A percentile compares a stretch with the other conserved stretches of the same genome.
These are phyloP conservation scores for Colletotrichum filicis DNA, from an alignment of 2,329 filamentous ascomycete genomes.

Conservation along the genomic window DNA sequence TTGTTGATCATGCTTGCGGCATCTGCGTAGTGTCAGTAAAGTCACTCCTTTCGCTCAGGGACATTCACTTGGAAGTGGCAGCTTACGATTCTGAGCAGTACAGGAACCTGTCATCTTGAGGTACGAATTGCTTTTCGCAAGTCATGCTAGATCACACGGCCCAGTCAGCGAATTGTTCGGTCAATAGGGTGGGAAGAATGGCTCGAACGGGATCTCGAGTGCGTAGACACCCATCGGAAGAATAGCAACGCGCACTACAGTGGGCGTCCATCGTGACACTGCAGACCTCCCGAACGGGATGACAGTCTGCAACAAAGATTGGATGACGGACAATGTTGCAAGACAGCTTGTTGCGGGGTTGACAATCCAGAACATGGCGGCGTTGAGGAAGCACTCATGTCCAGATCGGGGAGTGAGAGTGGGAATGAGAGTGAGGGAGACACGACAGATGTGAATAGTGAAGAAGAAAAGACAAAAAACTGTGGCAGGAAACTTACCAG, in stretches of 20 bases:
- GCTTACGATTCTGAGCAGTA: constrained; percentile 74
- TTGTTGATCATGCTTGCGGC: constrained; percentile 60
- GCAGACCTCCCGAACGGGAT: constrained; percentile 41
- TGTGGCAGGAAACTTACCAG: constrained; percentile 61
- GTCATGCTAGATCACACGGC: constrained; percentile 63
- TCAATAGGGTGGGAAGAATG: constrained; percentile 46
- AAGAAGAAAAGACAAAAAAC: constrained; percentile 14
- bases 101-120: constrained; percentile 65
- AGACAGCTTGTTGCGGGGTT: constrained; percentile 26
- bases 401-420: not conserved
- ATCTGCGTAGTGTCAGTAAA: constrained; percentile 49
- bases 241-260: constrained; percentile 36
- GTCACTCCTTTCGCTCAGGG: not conserved
- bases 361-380: constrained; percentile 16
- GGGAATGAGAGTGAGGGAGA: constrained; percentile 19
- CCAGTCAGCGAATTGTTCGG: constrained; percentile 41
- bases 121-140: constrained; percentile 74
- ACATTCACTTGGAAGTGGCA: constrained; percentile 9
- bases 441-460: not conserved
- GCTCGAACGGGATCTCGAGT: constrained; percentile 23
- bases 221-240: constrained; percentile 19
- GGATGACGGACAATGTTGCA: constrained; percentile 25
- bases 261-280: constrained; percentile 45
- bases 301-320: constrained; percentile 16
- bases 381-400: constrained; percentile 14